Evolutionary conservation across 345 rosid species (phyloP), one percentile per base, ranked within the genome.

Genomic region (Salix koriyanagi): DNA sequence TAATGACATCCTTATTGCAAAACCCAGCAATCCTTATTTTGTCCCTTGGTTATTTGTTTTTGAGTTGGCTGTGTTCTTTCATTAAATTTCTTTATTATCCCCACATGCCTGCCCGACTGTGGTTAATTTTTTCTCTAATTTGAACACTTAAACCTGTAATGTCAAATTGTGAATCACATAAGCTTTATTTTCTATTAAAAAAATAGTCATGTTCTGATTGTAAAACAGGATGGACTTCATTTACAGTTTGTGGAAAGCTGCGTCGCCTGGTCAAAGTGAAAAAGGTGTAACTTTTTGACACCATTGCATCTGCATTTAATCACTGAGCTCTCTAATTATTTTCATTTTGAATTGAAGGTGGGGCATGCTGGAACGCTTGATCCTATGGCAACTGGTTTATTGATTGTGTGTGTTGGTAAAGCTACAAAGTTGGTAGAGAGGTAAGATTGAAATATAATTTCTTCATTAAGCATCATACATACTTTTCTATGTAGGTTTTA

Each of bases 321-420:
- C 50, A 37, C 2, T 65, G 30, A 3, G 54, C 58, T 70, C 13
- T 36, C 69, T 67, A 11, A 76, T 39, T 58, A 44, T 67, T n/a
- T 46, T 52, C 32, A 28, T 76, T 71, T 72, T 68, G 80, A 48
- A 11, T 69, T 79, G 25, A 69, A 96, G 99, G 99, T 96, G 39
- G 99, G 97, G 75, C 98, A 93, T 85, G 98, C 98, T 83, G 99
- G 98, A 74, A 93, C 99, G 6, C 97, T 93, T 80, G 99, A 96
- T 88, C 99, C 99, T 60, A 92, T 93, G 98, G 98, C 99, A 81
- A 91, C 98, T 71, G 99, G 97, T 44, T 85, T 96, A 71, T 86
- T 96, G 79, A 96, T 96, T 56, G 94, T 96, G 54, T 95, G 97
- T 72, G 85, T 96, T 21, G 96, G 99, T 70, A 93, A 87, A 89